phyloP scores from a whole-genome alignment of 2,329 filamentous ascomycete species.

The Botrytis deweyae region DNA sequence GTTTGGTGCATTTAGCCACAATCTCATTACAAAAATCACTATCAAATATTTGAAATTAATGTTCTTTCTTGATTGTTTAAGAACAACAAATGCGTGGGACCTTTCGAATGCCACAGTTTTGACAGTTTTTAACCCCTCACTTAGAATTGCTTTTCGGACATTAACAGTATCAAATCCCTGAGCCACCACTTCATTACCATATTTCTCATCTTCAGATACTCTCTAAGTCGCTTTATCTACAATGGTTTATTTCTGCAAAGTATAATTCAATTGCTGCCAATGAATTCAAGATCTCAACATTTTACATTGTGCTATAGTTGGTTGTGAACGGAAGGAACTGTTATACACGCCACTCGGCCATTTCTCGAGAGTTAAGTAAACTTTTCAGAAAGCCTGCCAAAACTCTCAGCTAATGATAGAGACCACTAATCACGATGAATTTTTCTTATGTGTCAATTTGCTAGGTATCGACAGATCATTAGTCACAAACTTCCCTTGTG shows the following conservation, averaged over 20 bases:
- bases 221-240: background rate
- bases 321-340: background rate
- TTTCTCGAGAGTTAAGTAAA: background rate
- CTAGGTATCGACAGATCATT: background rate
- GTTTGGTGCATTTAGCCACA: no score
- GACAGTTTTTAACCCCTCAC: no score
- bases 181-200: background rate
- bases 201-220: background rate
- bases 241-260: background rate
- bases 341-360: background rate
- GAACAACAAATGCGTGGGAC: rapidly evolving
- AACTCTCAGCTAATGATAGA: no score
- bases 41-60: background rate
- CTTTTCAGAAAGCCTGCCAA: background rate
- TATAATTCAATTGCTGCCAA: background rate
- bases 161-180: background rate
- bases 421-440: background rate
- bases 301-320: background rate
- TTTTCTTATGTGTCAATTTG: no score
- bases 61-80: background rate
- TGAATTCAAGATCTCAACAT: background rate
- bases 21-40: background rate
- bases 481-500: background rate
- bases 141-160: background rate
- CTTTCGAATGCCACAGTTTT: background rate